Conservation (phyloP, 106 monocot species). For the Apostasia shenzhenica region DNA sequence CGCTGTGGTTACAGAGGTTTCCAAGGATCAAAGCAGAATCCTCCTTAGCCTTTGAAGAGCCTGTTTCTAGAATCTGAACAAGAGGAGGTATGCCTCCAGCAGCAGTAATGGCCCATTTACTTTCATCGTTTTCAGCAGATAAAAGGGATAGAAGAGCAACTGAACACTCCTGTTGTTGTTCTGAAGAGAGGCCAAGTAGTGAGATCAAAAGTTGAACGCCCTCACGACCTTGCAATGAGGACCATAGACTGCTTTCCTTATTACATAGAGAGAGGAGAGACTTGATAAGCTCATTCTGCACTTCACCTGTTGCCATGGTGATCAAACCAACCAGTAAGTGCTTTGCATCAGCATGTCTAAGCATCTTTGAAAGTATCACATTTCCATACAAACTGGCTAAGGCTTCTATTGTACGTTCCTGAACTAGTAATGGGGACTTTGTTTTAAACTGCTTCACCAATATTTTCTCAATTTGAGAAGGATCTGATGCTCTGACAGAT, state of each 20-base stretch:
- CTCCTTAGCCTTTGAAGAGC: slow-evolving; percentile 94
- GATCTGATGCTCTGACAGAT: slow-evolving; percentile 72
- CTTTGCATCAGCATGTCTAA: slow-evolving; percentile 78
- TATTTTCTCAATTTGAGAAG: slow-evolving; percentile 66
- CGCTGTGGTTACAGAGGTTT: slow-evolving; percentile 96
- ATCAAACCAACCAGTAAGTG: slow-evolving; percentile 85
- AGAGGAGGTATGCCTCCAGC: slow-evolving; percentile 99
- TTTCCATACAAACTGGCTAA: slow-evolving; percentile 96
- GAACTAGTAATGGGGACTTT: slow-evolving; percentile 63
- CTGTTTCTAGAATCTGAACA: slow-evolving; percentile 96
- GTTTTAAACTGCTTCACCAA: slow-evolving; percentile 79
- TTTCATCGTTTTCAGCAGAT: slow-evolving; percentile 90
- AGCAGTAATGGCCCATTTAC: slow-evolving; percentile 99
- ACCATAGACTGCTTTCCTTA: slow-evolving; percentile 68
- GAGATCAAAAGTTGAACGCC: slow-evolving; percentile 95
- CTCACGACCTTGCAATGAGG: slow-evolving; percentile 84
- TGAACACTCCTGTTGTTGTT: slow-evolving; percentile 97
- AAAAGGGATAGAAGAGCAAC: slow-evolving; percentile 84
- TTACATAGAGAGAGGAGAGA: slow-evolving; percentile 83
- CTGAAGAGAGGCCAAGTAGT: slow-evolving; percentile 96
- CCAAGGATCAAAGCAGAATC: slow-evolving; percentile 95
- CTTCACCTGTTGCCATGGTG: slow-evolving; percentile 90
- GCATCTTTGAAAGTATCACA: slow-evolving; percentile 51
- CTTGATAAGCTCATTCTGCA: slow-evolving; percentile 72
- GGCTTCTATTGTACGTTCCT: slow-evolving; percentile 93